Base-by-base conservation (phyloP, 495 filamentous ascomycete species). In the Parachaetomium inaequale region DNA sequence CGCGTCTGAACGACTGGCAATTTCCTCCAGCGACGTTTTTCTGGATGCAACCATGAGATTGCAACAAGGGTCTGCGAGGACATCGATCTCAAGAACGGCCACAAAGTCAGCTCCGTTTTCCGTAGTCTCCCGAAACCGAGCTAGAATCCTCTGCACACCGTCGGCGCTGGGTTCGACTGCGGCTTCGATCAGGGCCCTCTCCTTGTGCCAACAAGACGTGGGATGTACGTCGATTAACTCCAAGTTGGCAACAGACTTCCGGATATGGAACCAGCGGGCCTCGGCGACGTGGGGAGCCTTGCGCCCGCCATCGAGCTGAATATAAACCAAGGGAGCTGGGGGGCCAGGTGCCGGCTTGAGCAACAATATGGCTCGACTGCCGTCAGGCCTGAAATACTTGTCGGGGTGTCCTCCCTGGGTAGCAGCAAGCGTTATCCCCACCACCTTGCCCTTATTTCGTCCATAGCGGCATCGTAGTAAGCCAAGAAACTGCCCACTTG, bases 111-210 rank as follows among this genome's bases (percentile, higher is more conserved):
- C 0, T 12, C 32, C 36, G 2, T 42, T 23, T 12, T 5, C 38
- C 6, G 1, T 7, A 1, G 28, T 36, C 11, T 36, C 26, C 10
- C 32, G 52, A 25, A 62, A 62, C 17, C 59, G 40, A 14, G 15
- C 42, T 4, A 62, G 3, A 23, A 56, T 50, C 4, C 0, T 19
- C 17, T 1, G 28, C 0, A 21, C 7, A 7, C 7, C 58, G 6
- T 26, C 14, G 2, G 42, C 52, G 17, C 14, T 15, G 29, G 29
- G 14, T 10, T 21, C 17, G 7, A 29, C 2, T 8, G 43, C 4
- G 23, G 19, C 31, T n/a, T 62, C 59, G 5, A 62, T 62, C 51
- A 62, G 12, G 5, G 59, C 51, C 34, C 52, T 36, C 11, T 62
- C 59, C 31, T 55, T 56, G 43, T 56, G 59, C 59, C 59, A 62